Conservation (phyloP, 148 eudicot species). For the Nepenthes gracilis region DNA sequence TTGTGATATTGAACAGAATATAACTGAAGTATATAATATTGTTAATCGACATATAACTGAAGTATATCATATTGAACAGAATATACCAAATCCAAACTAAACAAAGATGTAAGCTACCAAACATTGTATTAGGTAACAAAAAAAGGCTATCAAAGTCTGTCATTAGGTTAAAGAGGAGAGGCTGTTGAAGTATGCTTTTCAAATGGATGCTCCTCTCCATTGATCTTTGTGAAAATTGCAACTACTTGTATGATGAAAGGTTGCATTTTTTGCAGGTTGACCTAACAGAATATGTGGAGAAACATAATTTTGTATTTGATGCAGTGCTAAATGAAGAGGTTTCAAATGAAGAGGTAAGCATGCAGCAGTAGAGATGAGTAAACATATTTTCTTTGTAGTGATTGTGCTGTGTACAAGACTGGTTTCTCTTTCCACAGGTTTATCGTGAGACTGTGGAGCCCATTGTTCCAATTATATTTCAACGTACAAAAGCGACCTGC, state of each 20-base stretch:
- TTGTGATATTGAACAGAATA: too few relatives aligned
- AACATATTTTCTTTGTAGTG: background rate
- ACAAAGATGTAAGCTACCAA: too few relatives aligned
- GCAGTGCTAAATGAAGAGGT: slow-evolving; percentile 96
- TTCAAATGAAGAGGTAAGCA: slow-evolving; percentile 89
- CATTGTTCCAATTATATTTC: slow-evolving; percentile 91
- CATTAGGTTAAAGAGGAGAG: too few relatives aligned
- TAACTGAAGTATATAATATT: too few relatives aligned
- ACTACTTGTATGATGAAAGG: background rate
- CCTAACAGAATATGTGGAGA: slow-evolving; percentile 87
- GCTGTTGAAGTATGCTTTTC: too few relatives aligned
- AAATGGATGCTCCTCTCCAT: background rate
- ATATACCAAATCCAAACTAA: too few relatives aligned
- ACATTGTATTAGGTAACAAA: too few relatives aligned
- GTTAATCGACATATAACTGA: too few relatives aligned
- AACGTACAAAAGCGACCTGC: slow-evolving; percentile 97
- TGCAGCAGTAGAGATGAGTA: background rate
- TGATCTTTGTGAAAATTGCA: background rate
- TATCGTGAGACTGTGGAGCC: slow-evolving; percentile 96
- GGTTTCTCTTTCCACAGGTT: slow-evolving; percentile 37
- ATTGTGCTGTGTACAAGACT: background rate
- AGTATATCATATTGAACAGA: too few relatives aligned
- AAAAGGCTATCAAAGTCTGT: too few relatives aligned
- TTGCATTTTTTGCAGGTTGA: slow-evolving; percentile 59
- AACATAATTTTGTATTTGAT: slow-evolving; percentile 95